These are phyloP conservation scores for Plasmodium coatneyi DNA, from an alignment of 169 alveolate species.

Conservation along the genomic window DNA sequence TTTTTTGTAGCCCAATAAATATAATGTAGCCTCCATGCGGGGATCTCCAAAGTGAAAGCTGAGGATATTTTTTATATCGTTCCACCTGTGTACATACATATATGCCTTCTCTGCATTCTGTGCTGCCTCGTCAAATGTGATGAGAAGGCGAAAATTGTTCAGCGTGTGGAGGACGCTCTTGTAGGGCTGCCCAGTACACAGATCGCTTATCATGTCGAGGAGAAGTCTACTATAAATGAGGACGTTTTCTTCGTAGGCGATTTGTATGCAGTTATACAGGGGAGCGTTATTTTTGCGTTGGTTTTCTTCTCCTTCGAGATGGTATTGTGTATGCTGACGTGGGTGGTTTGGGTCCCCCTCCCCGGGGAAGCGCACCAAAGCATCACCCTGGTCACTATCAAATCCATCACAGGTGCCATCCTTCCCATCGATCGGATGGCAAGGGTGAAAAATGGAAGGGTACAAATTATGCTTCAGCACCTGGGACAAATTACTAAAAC, in stretches of 20 bases:
- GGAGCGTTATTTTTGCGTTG: neutral
- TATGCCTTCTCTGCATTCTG: neutral
- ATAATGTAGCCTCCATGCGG: conserved; percentile 26
- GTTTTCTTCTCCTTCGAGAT: neutral
- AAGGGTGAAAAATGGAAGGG: conserved; percentile 43
- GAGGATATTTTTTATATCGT: conserved; percentile 37
- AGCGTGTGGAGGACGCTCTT: neutral
- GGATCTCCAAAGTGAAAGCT: conserved; percentile 21
- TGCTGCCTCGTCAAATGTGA: conserved; percentile 6
- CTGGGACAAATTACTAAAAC: conserved; percentile 9
- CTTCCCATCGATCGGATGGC: neutral
- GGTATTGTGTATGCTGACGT: neutral
- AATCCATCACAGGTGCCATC: neutral
- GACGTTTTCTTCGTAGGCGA: conserved; percentile 42
- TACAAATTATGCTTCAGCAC: conserved; percentile 34
- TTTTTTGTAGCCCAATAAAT: conserved; percentile 51
- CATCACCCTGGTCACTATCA: neutral
- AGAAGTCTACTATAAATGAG: conserved; percentile 31
- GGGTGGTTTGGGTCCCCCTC: neutral
- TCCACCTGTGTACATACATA: conserved; percentile 42
- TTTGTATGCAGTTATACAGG: conserved; percentile 20
- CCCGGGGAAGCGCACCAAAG: neutral
- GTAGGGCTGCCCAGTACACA: neutral
- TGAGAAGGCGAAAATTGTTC: conserved; percentile 31
- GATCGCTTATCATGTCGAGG: conserved; percentile 39